Evolutionary conservation across 2,329 filamentous ascomycete genomes (phyloP).

Genomic region (Aspergillus sp.): DNA sequence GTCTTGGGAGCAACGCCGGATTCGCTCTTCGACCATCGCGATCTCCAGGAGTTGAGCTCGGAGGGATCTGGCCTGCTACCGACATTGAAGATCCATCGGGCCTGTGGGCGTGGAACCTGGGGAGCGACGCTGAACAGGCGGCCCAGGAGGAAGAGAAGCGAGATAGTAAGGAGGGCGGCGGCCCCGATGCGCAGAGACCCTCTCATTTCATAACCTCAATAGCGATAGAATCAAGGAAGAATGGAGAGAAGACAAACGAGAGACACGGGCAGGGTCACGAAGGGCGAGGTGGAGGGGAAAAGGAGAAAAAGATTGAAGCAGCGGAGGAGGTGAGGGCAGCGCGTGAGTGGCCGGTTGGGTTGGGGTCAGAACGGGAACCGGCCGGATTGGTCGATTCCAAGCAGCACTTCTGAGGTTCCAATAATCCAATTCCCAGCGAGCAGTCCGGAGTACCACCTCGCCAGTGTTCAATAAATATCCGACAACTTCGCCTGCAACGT

Average conservation of each 20-base stretch:
- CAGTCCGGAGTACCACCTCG: too few species aligned
- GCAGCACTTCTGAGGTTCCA: too few species aligned
- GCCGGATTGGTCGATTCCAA: neutral
- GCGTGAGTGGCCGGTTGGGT: neutral
- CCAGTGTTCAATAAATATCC: too few species aligned
- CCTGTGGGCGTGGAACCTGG: constrained; percentile 20
- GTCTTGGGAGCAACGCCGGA: constrained; percentile 10
- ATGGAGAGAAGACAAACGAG: constrained; percentile 3
- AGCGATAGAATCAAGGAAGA: constrained; percentile 5
- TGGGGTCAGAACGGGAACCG: neutral
- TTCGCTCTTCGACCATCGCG: constrained; percentile 11
- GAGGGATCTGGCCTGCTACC: constrained; percentile 8
- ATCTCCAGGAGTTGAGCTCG: constrained; percentile 1
- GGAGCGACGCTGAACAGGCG: constrained; percentile 22
- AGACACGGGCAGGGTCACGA: neutral
- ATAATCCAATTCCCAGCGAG: too few species aligned
- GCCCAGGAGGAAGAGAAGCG: constrained; percentile 29
- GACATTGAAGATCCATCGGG: constrained; percentile 29
- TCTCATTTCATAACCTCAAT: constrained; percentile 26
- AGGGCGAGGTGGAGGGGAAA: constrained; percentile 1
- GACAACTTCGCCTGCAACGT: too few species aligned
- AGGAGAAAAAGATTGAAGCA: constrained; percentile 4
- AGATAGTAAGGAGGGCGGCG: constrained; percentile 31
- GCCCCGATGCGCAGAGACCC: constrained; percentile 27
- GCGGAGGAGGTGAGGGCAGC: neutral